Base-by-base conservation (phyloP, 345 rosid species). In the Ceriops tagal region DNA sequence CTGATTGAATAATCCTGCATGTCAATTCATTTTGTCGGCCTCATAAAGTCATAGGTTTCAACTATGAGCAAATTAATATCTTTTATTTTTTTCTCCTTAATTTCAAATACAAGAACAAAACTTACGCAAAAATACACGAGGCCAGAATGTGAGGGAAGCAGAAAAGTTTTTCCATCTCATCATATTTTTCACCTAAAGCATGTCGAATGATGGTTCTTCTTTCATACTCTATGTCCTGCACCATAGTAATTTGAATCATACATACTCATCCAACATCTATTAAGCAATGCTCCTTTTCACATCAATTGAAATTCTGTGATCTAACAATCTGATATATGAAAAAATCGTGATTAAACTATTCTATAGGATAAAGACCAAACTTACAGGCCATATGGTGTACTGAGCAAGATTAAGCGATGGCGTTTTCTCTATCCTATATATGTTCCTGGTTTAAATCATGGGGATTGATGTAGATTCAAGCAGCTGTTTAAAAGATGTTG, bases 1-100 rank as follows among this genome's bases (percentile, higher is more conserved):
- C 64, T 15, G 79, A 81, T 70, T 81, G 84, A 64, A 81, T 69
- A 32, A 78, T 67, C 64, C 82, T 75, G 79, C 73, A 65, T 27
- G 24, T 13, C 24, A 47, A 28, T 11, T 56, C 6, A 32, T 39
- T 39, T 43, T 43, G 49, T 43, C 49, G 13, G 49, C 15, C 47
- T 43, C 47, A 43, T 43, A 4, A 43, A 43, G 16, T 13, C 47
- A 10, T 3, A 43, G 47, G 47, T 43, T 43, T 43, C 47, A 11
- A 43, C 3, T 43, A 43, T 43, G 4, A 43, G 47, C 18, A 43
- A 11, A 11, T 6, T 61, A 27, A 26, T 5, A 24, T 24, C 26
- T 30, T 39, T 10, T 19, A 6, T 24, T 4, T 26, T n/a, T 21
- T n/a, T n/a, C 13, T 15, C 5, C 15, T 31, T 24, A 53, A 56